Percentiles rank a stretch among this genome's conserved stretches.
These are phyloP conservation scores for Arxiozyma telluris DNA, from an alignment of 1,139 yeast genomes.

Conservation along the genomic window DNA sequence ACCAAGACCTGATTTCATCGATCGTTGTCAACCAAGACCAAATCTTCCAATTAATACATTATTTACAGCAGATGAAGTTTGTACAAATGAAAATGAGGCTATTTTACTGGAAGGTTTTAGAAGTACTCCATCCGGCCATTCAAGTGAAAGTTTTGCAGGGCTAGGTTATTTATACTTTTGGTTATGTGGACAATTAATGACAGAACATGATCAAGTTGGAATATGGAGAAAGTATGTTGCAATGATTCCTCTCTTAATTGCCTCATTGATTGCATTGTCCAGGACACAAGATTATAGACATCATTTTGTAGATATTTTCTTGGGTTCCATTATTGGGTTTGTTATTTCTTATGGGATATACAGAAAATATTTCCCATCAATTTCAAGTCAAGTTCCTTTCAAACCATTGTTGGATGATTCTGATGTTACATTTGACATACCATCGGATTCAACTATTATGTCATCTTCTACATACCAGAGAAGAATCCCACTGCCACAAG, in stretches of 20 bases:
- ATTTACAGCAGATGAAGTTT: conserved; percentile 50
- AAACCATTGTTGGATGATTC: conserved; percentile 34
- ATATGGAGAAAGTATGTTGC: conserved; percentile 45
- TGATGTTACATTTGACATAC: conserved; percentile 23
- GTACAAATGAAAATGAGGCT: conserved; percentile 43
- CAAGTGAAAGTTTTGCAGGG: conserved; percentile 58
- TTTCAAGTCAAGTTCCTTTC: conserved; percentile 29
- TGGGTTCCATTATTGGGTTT: conserved; percentile 52
- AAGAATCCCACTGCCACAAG: conserved; percentile 2
- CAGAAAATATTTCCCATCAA: conserved; percentile 40
- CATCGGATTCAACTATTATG: conserved; percentile 4
- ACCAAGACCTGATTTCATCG: conserved; percentile 69
- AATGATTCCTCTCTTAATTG: conserved; percentile 43
- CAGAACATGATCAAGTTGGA: conserved; percentile 39
- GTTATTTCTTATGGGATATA: conserved; percentile 38
- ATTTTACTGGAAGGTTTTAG: conserved; percentile 61
- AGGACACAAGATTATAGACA: conserved; percentile 76
- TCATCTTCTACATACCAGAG: conserved; percentile 5
- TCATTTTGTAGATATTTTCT: conserved; percentile 58
- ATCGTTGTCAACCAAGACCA: conserved; percentile 52
- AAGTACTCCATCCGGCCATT: conserved; percentile 75
- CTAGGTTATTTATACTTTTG: conserved; percentile 55
- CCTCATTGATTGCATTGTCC: conserved; percentile 55
- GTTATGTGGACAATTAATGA: conserved; percentile 51
- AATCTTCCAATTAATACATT: conserved; percentile 41